These are phyloP conservation scores for Ustilago trichophora DNA, from an alignment of 1,284 basidiomycete genomes.

Conservation along the genomic window DNA sequence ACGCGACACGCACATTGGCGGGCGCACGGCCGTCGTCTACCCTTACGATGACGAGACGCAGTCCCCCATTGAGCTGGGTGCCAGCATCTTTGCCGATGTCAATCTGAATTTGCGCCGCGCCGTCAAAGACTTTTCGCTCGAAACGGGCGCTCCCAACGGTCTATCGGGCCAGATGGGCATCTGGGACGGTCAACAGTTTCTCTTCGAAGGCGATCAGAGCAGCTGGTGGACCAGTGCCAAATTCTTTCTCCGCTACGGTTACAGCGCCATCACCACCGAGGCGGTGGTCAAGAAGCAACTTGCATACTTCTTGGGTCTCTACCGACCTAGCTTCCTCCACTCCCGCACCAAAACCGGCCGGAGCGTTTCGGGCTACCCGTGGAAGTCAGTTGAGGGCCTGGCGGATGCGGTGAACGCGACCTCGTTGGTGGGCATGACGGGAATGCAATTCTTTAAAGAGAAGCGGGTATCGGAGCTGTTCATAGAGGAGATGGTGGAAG, in stretches of 20 bases:
- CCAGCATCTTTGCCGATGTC: constrained; percentile 82
- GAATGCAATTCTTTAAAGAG: constrained; percentile 62
- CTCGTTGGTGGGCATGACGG: constrained; percentile 19
- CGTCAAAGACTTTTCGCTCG: constrained; percentile 33
- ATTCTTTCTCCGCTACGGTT: constrained; percentile 78
- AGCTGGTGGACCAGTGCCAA: constrained; percentile 62
- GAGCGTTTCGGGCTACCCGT: constrained; percentile 67
- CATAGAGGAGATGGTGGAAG: constrained; percentile 81
- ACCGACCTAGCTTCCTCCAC: constrained; percentile 72
- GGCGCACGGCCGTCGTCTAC: constrained; percentile 79
- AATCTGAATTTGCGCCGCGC: constrained; percentile 74
- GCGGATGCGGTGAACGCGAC: constrained; percentile 72
- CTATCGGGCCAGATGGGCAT: constrained; percentile 67
- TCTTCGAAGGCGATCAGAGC: constrained; percentile 56
- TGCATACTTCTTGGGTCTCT: constrained; percentile 71
- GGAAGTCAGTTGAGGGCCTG: constrained; percentile 75
- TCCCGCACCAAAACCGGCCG: constrained; percentile 10
- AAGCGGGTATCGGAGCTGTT: constrained; percentile 53
- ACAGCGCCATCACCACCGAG: constrained; percentile 73
- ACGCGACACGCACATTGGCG: constrained; percentile 78
- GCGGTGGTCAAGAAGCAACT: constrained; percentile 70
- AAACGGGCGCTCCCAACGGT: constrained; percentile 22
- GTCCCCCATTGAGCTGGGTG: constrained; percentile 79
- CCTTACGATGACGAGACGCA: constrained; percentile 75
- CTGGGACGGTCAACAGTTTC: constrained; percentile 77